Base-by-base conservation (phyloP, 257 asterid species). In the Solanum piurae region DNA sequence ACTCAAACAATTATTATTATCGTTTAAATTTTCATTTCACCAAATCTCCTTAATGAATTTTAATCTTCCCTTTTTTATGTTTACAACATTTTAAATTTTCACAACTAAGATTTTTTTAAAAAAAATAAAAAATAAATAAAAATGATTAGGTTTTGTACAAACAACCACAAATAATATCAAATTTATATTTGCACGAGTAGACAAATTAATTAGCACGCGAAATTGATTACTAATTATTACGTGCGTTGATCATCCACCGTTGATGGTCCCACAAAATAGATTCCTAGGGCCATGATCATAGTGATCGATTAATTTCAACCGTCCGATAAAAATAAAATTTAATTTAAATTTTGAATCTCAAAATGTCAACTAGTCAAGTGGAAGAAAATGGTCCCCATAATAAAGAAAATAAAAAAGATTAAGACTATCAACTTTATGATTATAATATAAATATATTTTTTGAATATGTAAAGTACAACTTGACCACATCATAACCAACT, bases 351-450 rank as follows among this genome's bases (percentile, higher is more conserved):
- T 84, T 68, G 21, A 42, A 79, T 44, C 58, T 88, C 77, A 88
- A 87, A 86, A 85, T 37, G 89, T 88, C 92, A 85, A 89, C 87
- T 83, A 34, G 90, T 88, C 91, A 85, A 88, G 88, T 83, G 88
- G 89, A 75, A 83, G 82, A 86, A 36, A 88, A 85, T 90, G 92
- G 88, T 91, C 89, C 92, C 76, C 90, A 29, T 29, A 29, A 29
- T 29, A 87, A 62, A 36, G 42, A 21, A 62, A 74, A 62, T 52
- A 16, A 36, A 36, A 86, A 66, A 86, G 25, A 29, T 46, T 68
- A 27, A 42, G 58, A 68, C 87, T 44, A 84, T 85, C 27, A 52
- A 68, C 87, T 88, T 42, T 69, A 84, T 71, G 79, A 62, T 90
- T 87, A 87, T 33, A 16, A 29, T 29, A 29, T 29, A 29, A 29